Percentiles rank a stretch among this genome's conserved stretches.
Conservation (phyloP, 1,284 basidiomycete species). For the Marasmius sp. region DNA sequence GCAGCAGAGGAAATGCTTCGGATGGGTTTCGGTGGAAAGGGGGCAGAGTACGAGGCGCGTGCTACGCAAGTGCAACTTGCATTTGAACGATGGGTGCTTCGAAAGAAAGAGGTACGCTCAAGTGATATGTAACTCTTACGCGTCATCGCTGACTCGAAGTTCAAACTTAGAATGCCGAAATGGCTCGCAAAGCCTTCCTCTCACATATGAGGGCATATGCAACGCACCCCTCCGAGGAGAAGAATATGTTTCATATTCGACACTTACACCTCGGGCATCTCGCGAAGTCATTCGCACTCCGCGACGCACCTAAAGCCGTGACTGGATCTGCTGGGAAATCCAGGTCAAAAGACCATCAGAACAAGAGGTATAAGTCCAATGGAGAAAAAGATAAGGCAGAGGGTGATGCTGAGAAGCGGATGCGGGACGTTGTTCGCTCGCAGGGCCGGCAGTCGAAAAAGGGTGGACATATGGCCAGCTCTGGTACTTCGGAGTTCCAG, state of each 20-base stretch:
- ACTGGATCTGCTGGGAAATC: slow-evolving; percentile 30
- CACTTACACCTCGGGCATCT: slow-evolving; percentile 94
- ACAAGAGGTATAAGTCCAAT: slow-evolving; percentile 21
- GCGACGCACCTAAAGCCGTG: slow-evolving; percentile 85
- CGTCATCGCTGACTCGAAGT: neutral
- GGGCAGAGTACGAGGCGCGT: slow-evolving; percentile 80
- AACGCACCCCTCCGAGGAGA: slow-evolving; percentile 94
- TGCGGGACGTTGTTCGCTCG: slow-evolving; percentile 84
- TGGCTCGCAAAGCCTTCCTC: slow-evolving; percentile 86
- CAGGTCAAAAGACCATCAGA: slow-evolving; percentile 13
- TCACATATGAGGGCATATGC: slow-evolving; percentile 97
- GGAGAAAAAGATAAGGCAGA: slow-evolving; percentile 44
- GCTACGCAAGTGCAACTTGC: slow-evolving; percentile 96
- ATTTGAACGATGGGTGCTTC: slow-evolving; percentile 93
- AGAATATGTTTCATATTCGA: slow-evolving; percentile 93
- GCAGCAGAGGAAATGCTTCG: slow-evolving; percentile 72
- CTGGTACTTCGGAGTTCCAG: slow-evolving; percentile 81
- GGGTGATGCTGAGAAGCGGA: slow-evolving; percentile 74
- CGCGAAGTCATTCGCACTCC: slow-evolving; percentile 93
- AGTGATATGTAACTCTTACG: slow-evolving; percentile 7
- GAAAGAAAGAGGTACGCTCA: slow-evolving; percentile 63
- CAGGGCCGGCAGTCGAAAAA: slow-evolving; percentile 84
- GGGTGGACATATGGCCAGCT: slow-evolving; percentile 77
- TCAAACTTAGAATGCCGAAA: slow-evolving; percentile 59
- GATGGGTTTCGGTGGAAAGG: slow-evolving; percentile 85